Percentiles rank a stretch among this genome's conserved stretches.
These are phyloP conservation scores for Collybia nuda DNA, from an alignment of 768 basidiomycete genomes.

Conservation along the genomic window DNA sequence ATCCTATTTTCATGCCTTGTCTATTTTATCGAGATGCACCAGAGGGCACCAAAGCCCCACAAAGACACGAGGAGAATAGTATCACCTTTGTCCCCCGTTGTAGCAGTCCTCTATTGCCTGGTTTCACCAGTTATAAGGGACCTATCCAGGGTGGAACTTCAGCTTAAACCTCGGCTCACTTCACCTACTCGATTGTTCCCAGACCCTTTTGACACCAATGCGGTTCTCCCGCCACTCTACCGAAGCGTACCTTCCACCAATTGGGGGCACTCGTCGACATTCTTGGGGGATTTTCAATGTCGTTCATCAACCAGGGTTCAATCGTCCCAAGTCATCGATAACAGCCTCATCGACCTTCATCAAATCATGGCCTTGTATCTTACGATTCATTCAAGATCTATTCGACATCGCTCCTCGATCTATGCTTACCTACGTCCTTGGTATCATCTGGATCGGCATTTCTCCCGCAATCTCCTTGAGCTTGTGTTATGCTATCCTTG, in stretches of 20 bases:
- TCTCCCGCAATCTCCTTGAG: constrained; percentile 34
- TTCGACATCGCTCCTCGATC: constrained; percentile 18
- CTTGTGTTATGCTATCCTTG: constrained; percentile 28
- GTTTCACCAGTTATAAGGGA: not conserved
- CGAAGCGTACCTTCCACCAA: no score
- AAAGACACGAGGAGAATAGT: not conserved
- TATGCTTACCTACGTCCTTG: constrained; percentile 23
- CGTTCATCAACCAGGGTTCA: constrained; percentile 22
- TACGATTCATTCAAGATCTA: constrained; percentile 21
- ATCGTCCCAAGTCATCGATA: constrained; percentile 1
- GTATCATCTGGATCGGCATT: constrained; percentile 26
- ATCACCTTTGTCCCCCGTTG: not conserved
- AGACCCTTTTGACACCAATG: no score
- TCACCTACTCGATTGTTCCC: no score
- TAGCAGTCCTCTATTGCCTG: not conserved
- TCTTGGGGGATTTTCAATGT: constrained; percentile 35
- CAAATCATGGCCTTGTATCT: constrained; percentile 8
- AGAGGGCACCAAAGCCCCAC: not conserved
- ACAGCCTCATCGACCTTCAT: not conserved
- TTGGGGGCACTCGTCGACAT: constrained; percentile 6
- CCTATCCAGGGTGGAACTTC: not conserved
- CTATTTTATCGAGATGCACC: not conserved
- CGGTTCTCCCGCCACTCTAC: no score
- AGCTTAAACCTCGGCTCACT: not conserved
- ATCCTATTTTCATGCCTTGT: no score